These are phyloP conservation scores for Cutaneotrichosporon mucoides DNA, from an alignment of 1,284 basidiomycete genomes.

Conservation along the genomic window DNA sequence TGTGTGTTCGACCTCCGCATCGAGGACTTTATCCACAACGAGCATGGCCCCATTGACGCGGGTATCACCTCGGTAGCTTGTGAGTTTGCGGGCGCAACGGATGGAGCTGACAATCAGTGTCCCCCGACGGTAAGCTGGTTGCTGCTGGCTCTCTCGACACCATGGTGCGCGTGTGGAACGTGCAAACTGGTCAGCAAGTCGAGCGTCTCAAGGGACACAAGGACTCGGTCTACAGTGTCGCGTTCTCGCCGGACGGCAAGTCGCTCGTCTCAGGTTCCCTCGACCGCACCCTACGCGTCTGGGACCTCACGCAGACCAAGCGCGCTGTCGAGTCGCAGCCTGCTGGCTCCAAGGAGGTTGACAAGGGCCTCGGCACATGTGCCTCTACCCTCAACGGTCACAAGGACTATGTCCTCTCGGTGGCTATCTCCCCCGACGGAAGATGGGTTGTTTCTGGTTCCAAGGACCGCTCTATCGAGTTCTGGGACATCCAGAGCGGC, in stretches of 20 bases:
- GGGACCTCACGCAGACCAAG: slow-evolving; percentile 61
- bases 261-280: slow-evolving; percentile 72
- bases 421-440: slow-evolving; percentile 74
- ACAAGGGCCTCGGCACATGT: slow-evolving; percentile 57
- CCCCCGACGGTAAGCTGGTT: slow-evolving; percentile 71
- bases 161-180: slow-evolving; percentile 82
- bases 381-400: slow-evolving; percentile 77
- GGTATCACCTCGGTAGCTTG: slow-evolving; percentile 61
- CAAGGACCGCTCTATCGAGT: slow-evolving; percentile 82
- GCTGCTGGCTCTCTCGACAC: slow-evolving; percentile 81
- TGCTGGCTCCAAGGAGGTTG: slow-evolving; percentile 35
- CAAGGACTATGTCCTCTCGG: slow-evolving; percentile 57
- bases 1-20: slow-evolving; percentile 53
- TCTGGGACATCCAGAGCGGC: slow-evolving; percentile 75
- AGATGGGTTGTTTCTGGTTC: slow-evolving; percentile 85
- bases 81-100: slow-evolving; percentile 24
- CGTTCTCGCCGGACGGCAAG: slow-evolving; percentile 79
- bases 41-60: slow-evolving; percentile 60
- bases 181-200: slow-evolving; percentile 63
- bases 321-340: slow-evolving; percentile 33
- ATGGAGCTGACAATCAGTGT: slow-evolving; percentile 54
- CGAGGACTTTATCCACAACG: slow-evolving; percentile 52
- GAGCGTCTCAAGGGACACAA: slow-evolving; percentile 74
- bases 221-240: slow-evolving; percentile 77
- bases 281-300: slow-evolving; percentile 82